These are phyloP conservation scores for Boletus reticuloceps DNA, from an alignment of 768 basidiomycete species.

Conservation along the genomic window DNA sequence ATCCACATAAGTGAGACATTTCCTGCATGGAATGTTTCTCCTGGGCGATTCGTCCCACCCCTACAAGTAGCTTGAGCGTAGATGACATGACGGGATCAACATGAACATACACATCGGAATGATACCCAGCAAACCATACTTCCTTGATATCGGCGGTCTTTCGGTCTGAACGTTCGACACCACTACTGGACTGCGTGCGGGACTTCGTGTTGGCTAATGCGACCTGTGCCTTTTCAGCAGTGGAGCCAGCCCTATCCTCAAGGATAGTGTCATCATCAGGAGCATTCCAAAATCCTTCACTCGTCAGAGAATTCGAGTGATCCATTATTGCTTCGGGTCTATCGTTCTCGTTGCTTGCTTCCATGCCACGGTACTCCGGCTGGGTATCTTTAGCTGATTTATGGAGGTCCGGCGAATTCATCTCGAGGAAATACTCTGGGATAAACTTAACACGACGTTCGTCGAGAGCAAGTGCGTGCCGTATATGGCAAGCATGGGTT, in stretches of 20 bases:
- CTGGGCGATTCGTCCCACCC: conserved; percentile 3
- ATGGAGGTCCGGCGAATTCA: conserved; percentile 17
- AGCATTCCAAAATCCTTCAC: background rate
- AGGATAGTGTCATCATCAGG: background rate
- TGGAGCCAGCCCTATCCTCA: background rate
- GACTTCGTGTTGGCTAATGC: background rate
- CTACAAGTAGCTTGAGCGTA: background rate
- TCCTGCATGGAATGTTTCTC: conserved; percentile 1
- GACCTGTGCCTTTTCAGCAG: background rate
- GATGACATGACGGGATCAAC: background rate
- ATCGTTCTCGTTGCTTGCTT: background rate
- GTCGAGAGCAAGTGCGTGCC: conserved; percentile 66
- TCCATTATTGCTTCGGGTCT: background rate
- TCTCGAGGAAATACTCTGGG: conserved; percentile 36
- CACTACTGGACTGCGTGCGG: background rate
- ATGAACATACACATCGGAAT: conserved; percentile 5
- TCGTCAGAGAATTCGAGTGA: background rate
- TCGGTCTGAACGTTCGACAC: background rate
- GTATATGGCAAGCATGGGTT: conserved; percentile 53
- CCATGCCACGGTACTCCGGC: background rate
- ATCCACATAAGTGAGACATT: conserved; percentile 9
- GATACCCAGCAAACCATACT: conserved; percentile 5
- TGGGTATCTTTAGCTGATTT: background rate
- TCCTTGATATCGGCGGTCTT: conserved; percentile 1
- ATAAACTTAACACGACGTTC: conserved; percentile 62